A percentile compares a stretch with the other conserved stretches of the same genome.
phyloP scores from a whole-genome alignment of 345 rosid genomes.

The Bruguiera sexangula region DNA sequence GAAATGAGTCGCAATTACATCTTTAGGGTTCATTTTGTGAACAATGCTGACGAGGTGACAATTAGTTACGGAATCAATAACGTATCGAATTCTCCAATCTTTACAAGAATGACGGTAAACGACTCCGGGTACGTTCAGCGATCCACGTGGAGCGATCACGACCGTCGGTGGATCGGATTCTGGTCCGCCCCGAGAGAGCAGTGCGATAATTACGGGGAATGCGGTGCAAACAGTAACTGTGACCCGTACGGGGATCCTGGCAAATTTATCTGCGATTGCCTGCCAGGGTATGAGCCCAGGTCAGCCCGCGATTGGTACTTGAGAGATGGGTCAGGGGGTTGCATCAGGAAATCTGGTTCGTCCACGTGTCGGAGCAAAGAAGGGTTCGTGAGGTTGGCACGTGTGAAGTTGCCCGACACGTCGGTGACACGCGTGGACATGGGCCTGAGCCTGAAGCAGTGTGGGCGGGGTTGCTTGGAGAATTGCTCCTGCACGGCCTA shows the following conservation, averaged over 20 bases:
- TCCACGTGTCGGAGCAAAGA: conserved; percentile 24
- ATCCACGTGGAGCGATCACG: conserved; percentile 44
- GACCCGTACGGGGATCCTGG: conserved; percentile 25
- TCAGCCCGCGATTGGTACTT: conserved; percentile 47
- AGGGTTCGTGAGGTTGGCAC: conserved; percentile 22
- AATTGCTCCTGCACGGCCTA: conserved; percentile 37
- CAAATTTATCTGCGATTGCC: conserved; percentile 57
- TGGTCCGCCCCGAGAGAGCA: conserved; percentile 56
- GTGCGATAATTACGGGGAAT: conserved; percentile 55
- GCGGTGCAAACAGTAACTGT: conserved; percentile 60
- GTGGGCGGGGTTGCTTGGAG: conserved; percentile 26
- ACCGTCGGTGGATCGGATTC: conserved; percentile 43
- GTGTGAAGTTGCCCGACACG: conserved; percentile 27
- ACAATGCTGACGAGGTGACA: conserved; percentile 32
- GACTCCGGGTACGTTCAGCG: conserved; percentile 47
- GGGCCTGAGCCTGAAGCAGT: conserved; percentile 17
- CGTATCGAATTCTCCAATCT: conserved; percentile 14
- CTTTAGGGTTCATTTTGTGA: conserved; percentile 28
- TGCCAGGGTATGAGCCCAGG: conserved; percentile 69
- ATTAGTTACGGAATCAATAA: conserved; percentile 26
- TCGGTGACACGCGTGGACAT: background rate
- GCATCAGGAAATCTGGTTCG: conserved; percentile 29
- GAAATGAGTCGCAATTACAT: conserved; percentile 41
- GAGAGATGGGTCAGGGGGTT: conserved; percentile 54
- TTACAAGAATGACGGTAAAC: conserved; percentile 48